phyloP scores from a whole-genome alignment of 2,329 filamentous ascomycete genomes.

The Arthrinium puccinioides region DNA sequence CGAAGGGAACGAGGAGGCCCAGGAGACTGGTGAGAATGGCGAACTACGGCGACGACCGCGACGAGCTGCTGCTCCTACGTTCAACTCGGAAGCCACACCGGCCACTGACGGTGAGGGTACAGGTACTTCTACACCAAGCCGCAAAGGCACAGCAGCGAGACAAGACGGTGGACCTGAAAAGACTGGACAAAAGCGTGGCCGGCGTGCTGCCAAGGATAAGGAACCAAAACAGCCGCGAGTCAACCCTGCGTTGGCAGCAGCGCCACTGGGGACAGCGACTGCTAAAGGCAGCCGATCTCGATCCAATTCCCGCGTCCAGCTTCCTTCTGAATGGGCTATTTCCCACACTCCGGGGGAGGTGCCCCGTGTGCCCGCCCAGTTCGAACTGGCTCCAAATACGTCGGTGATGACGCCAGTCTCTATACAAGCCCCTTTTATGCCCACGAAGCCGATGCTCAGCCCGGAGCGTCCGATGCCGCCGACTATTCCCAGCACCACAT shows the following conservation, averaged over 20 bases:
- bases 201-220: slow-evolving; percentile 29
- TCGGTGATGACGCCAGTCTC: slow-evolving; percentile 35
- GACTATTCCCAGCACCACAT: slow-evolving; percentile 27
- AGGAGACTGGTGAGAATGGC: slow-evolving; percentile 51
- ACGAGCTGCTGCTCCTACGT: slow-evolving; percentile 63
- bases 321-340: slow-evolving; percentile 29
- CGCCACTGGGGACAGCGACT: slow-evolving; percentile 28
- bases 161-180: slow-evolving; percentile 38
- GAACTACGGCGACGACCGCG: slow-evolving; percentile 55
- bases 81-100: slow-evolving; percentile 55
- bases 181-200: slow-evolving; percentile 31
- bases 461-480: slow-evolving; percentile 17
- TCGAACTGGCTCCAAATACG: slow-evolving; percentile 33
- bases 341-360: slow-evolving; percentile 29
- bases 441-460: slow-evolving; percentile 17
- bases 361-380: slow-evolving; percentile 32
- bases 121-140: slow-evolving; percentile 49
- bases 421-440: slow-evolving; percentile 19
- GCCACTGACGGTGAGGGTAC: slow-evolving; percentile 52
- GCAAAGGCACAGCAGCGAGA: slow-evolving; percentile 38
- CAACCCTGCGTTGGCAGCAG: slow-evolving; percentile 38
- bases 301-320: slow-evolving; percentile 44
- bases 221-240: slow-evolving; percentile 30
- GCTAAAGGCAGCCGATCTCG: slow-evolving; percentile 42
- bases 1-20: slow-evolving; percentile 46